Percentiles rank a stretch among this genome's conserved stretches.
phyloP scores from a whole-genome alignment of 768 basidiomycete species.

The Auricularia heimuer region DNA sequence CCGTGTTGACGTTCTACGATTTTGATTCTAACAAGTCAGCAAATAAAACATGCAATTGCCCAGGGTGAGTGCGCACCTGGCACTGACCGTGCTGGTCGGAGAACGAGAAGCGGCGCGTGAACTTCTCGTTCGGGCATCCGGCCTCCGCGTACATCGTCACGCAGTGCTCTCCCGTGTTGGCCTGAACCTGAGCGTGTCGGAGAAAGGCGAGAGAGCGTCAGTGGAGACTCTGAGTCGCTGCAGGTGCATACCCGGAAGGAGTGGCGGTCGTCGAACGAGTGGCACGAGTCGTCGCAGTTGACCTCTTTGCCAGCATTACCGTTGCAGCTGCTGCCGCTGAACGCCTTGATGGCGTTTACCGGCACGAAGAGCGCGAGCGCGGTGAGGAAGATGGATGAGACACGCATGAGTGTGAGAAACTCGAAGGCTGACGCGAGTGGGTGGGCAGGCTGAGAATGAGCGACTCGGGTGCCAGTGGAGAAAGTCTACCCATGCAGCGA shows the following conservation, averaged over 20 bases:
- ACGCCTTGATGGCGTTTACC: not conserved
- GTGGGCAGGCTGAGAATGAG: too few relatives aligned
- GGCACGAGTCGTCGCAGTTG: not conserved
- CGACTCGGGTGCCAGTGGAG: too few relatives aligned
- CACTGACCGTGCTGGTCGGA: not conserved
- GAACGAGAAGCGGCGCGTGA: not conserved
- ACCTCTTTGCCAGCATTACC: not conserved
- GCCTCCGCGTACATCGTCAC: not conserved
- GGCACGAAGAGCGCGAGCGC: not conserved
- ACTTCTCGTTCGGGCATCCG: not conserved
- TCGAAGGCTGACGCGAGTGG: too few relatives aligned
- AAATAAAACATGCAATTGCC: not conserved
- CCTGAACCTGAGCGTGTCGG: not conserved
- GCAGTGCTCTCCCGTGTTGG: not conserved
- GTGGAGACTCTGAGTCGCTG: not conserved
- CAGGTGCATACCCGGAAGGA: not conserved
- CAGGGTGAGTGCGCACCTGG: not conserved
- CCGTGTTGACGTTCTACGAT: not conserved
- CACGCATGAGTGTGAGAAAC: not conserved
- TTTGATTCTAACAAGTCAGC: not conserved
- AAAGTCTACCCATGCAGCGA: too few relatives aligned
- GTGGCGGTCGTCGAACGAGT: not conserved
- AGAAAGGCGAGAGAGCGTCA: not conserved
- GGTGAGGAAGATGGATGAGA: not conserved
- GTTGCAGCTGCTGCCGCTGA: not conserved